Percentiles rank a stretch among this genome's conserved stretches.
phyloP scores from a whole-genome alignment of 2,329 filamentous ascomycete species.

The Aspergillus costaricaensis region DNA sequence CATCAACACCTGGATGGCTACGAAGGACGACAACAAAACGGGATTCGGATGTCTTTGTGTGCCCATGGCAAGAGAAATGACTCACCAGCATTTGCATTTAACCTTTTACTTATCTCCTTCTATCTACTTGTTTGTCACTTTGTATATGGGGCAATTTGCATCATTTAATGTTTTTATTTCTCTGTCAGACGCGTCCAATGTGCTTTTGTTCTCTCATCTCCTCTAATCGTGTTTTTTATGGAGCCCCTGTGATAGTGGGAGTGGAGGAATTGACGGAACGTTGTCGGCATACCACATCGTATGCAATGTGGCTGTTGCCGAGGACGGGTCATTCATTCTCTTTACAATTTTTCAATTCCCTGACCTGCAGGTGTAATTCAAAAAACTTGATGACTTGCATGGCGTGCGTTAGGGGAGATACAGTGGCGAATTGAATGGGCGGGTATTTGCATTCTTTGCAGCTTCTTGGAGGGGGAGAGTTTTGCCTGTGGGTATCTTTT shows the following conservation, averaged over 20 bases:
- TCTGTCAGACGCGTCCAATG: constrained; percentile 16
- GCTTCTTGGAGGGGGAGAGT: neutral
- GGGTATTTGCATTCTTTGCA: constrained; percentile 2
- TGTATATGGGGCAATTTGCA: constrained; percentile 38
- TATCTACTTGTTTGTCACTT: constrained; percentile 28
- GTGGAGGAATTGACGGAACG: neutral
- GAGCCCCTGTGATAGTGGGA: neutral
- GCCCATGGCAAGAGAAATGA: constrained; percentile 36
- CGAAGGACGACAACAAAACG: constrained; percentile 39
- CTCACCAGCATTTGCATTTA: constrained; percentile 42
- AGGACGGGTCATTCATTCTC: neutral
- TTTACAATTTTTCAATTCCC: neutral
- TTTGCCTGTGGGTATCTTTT: neutral
- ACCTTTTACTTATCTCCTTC: neutral
- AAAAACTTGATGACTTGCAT: neutral
- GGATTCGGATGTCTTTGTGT: constrained; percentile 29
- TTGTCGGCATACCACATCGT: neutral
- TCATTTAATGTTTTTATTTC: constrained; percentile 30
- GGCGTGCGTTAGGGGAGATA: constrained; percentile 7
- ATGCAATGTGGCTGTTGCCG: constrained; percentile 5
- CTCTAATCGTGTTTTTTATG: constrained; percentile 21
- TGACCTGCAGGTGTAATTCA: constrained; percentile 3
- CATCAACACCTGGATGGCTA: constrained; percentile 34
- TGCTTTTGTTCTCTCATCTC: constrained; percentile 16
- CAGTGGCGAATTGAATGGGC: constrained; percentile 1